Conservation (phyloP, 2,329 filamentous ascomycete species). For the Arachnomyces sp. region DNA sequence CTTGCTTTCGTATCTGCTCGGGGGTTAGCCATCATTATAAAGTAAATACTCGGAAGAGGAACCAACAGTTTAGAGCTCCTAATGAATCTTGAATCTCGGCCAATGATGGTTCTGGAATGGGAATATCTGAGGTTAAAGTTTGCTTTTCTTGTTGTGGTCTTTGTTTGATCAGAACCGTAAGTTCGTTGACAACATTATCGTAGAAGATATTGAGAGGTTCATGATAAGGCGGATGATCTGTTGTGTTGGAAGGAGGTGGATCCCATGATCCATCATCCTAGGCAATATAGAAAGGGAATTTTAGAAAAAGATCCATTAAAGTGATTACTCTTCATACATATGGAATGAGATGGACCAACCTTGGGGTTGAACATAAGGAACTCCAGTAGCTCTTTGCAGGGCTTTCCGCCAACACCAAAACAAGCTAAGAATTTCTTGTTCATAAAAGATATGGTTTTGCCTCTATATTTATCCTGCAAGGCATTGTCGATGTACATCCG, state of each 20-base stretch:
- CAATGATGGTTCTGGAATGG: conserved; percentile 26
- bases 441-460: conserved; percentile 46
- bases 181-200: conserved; percentile 53
- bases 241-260: conserved; percentile 30
- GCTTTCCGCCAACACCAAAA: conserved; percentile 49
- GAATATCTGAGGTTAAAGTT: conserved; percentile 22
- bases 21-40: conserved; percentile 11
- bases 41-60: background rate
- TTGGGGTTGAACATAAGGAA: conserved; percentile 49
- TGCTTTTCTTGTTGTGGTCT: conserved; percentile 33
- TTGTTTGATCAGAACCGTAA: conserved; percentile 44
- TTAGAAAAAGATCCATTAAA: conserved; percentile 2
- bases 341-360: conserved; percentile 25
- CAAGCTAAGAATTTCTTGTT: conserved; percentile 58
- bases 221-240: conserved; percentile 30
- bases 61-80: conserved; percentile 28
- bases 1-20: no score
- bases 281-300: background rate
- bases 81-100: conserved; percentile 32
- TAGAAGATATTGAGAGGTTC: conserved; percentile 40
- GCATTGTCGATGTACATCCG: conserved; percentile 54
- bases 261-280: conserved; percentile 35
- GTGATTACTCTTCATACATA: background rate
- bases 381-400: conserved; percentile 49
- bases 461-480: conserved; percentile 41